Evolutionary conservation across 306 rosid species (phyloP).

Genomic region (Pyrus communis): DNA sequence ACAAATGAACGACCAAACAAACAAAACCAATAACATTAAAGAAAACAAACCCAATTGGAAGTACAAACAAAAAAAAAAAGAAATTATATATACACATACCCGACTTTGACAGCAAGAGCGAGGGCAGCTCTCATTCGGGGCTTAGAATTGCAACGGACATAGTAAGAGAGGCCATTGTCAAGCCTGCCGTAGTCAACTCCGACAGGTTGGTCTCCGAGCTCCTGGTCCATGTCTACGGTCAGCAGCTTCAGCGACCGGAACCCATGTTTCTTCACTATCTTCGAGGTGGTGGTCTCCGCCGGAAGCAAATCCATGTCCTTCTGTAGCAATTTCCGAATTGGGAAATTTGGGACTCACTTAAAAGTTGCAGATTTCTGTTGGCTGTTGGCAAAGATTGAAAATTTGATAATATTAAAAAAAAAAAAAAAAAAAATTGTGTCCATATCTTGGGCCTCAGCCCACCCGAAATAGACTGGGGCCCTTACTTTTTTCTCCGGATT

Average conservation of each 20-base stretch:
- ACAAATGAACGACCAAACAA: not conserved
- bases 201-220: slow-evolving; percentile 42
- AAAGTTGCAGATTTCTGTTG: not conserved
- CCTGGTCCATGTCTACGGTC: slow-evolving; percentile 53
- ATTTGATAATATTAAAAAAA: not conserved
- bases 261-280: slow-evolving; percentile 62
- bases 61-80: not conserved
- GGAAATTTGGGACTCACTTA: not conserved
- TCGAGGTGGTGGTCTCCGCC: slow-evolving; percentile 27
- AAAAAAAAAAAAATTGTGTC: not conserved
- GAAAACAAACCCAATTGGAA: not conserved
- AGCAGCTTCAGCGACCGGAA: slow-evolving; percentile 84
- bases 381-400: not conserved
- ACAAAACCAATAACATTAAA: not conserved
- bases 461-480: not conserved
- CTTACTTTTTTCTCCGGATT: not conserved
- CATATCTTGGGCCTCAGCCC: not conserved
- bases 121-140: slow-evolving; percentile 96
- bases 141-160: slow-evolving; percentile 87
- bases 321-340: not conserved
- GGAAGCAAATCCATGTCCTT: slow-evolving; percentile 69
- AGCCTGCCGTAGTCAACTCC: slow-evolving; percentile 78
- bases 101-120: slow-evolving; percentile 78
- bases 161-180: slow-evolving; percentile 71
- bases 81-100: slow-evolving; percentile 34